Evolutionary conservation across 2,329 filamentous ascomycete species (phyloP).

Genomic region (Remersonia thermophila): DNA sequence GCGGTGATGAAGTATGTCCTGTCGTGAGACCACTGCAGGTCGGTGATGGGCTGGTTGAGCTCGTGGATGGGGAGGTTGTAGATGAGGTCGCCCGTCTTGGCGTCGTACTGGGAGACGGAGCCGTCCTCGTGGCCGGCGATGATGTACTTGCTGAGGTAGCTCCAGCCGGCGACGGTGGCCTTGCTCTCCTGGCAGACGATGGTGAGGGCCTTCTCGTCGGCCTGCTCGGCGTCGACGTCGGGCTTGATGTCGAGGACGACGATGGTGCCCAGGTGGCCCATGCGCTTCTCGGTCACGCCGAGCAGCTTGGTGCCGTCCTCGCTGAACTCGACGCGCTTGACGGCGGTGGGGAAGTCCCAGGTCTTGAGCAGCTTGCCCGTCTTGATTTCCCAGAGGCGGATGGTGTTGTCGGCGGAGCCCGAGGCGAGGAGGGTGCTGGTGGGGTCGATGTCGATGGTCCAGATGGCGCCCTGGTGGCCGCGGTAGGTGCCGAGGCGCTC

Average conservation of each 20-base stretch:
- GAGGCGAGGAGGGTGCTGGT: constrained; percentile 85
- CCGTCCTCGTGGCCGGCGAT: constrained; percentile 97
- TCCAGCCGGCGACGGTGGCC: constrained; percentile 94
- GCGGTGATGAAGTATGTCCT: constrained; percentile 97
- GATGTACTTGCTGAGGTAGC: constrained; percentile 88
- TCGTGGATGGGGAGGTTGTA: constrained; percentile 78
- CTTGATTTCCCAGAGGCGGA: constrained; percentile 93
- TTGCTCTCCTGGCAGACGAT: constrained; percentile 95
- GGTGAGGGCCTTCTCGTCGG: constrained; percentile 65
- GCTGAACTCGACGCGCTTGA: constrained; percentile 96
- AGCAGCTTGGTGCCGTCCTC: constrained; percentile 84
- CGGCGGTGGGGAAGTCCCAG: constrained; percentile 93
- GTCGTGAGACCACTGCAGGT: constrained; percentile 89
- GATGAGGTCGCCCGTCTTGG: constrained; percentile 75
- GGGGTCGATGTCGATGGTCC: constrained; percentile 95
- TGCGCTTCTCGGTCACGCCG: constrained; percentile 96
- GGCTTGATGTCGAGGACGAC: constrained; percentile 81
- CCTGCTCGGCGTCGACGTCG: constrained; percentile 73
- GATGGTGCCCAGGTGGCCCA: constrained; percentile 90
- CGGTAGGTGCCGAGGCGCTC: constrained; percentile 94
- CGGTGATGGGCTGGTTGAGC: constrained; percentile 69
- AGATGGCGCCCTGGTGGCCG: constrained; percentile 94
- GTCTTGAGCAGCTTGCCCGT: constrained; percentile 87
- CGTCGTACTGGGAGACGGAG: constrained; percentile 80
- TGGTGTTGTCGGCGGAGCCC: constrained; percentile 95